These are phyloP conservation scores for Coemansia sp. DNA, from an alignment of 371 early-diverging fungal species.

Conservation along the genomic window DNA sequence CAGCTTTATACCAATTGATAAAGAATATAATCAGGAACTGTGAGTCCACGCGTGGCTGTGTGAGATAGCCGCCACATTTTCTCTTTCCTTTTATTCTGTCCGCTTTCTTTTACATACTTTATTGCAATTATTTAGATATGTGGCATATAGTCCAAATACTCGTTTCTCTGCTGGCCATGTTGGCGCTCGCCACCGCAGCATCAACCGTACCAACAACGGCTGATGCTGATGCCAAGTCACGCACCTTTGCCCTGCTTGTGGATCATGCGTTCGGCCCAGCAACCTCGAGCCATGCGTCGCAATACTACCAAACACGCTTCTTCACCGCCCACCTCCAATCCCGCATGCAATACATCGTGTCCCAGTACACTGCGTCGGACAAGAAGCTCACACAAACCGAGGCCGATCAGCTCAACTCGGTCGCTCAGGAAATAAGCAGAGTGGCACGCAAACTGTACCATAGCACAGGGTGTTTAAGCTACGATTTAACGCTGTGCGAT, in stretches of 20 bases:
- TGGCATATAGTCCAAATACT: background rate
- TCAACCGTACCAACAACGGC: background rate
- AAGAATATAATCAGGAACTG: no score
- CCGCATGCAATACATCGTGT: slow-evolving; percentile 33
- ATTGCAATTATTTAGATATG: background rate
- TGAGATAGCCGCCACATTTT: background rate
- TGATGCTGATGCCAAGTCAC: slow-evolving; percentile 6
- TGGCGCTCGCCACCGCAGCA: background rate
- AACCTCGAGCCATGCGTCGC: slow-evolving; percentile 16
- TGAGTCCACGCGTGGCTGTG: no score
- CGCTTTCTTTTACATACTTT: background rate
- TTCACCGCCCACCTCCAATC: slow-evolving; percentile 40
- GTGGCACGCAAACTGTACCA: slow-evolving; percentile 38
- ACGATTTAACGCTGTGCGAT: slow-evolving; percentile 39
- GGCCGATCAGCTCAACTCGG: slow-evolving; percentile 36
- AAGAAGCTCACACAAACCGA: slow-evolving; percentile 20
- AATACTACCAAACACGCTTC: slow-evolving; percentile 39
- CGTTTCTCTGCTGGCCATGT: background rate
- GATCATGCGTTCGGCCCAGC: slow-evolving; percentile 34
- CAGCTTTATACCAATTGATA: no score
- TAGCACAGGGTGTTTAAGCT: slow-evolving; percentile 38
- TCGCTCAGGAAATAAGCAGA: slow-evolving; percentile 34
- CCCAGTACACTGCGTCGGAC: slow-evolving; percentile 16
- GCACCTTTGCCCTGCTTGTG: slow-evolving; percentile 21
- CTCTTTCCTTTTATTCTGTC: background rate